These are phyloP conservation scores for Aphanomyces euteiches DNA, from an alignment of 352 stramenopile genomes.

Conservation along the genomic window DNA sequence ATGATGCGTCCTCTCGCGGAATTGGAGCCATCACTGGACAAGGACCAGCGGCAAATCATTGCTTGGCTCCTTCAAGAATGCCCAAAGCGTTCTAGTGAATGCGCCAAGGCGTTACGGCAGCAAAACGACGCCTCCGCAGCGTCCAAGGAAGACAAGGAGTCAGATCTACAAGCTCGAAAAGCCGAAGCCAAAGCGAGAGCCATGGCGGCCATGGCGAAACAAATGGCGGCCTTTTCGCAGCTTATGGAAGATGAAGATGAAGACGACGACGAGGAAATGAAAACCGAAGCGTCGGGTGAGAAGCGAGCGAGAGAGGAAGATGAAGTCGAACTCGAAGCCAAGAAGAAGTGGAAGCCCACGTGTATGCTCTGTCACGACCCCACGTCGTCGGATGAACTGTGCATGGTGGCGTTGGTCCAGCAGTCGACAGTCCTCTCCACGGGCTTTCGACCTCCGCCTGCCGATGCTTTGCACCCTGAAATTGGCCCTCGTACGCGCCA, in stretches of 20 bases:
- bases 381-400: conserved; percentile 76
- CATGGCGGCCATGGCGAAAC: conserved; percentile 73
- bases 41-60: conserved; percentile 65
- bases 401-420: conserved; percentile 78
- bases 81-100: neutral
- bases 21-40: conserved; percentile 48
- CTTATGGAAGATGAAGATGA: conserved; percentile 59
- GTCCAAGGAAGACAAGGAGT: conserved; percentile 27
- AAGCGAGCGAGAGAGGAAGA: neutral
- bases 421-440: conserved; percentile 80
- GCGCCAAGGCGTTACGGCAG: conserved; percentile 42
- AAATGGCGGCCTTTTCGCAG: conserved; percentile 78
- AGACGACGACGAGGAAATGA: conserved; percentile 9
- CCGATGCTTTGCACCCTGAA: conserved; percentile 47
- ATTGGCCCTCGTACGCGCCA: conserved; percentile 52
- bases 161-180: conserved; percentile 73
- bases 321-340: neutral
- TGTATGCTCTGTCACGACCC: conserved; percentile 85
- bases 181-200: conserved; percentile 70
- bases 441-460: conserved; percentile 66
- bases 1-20: conserved; percentile 37
- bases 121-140: conserved; percentile 44
- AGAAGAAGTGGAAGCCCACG: conserved; percentile 37
- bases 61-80: conserved; percentile 60
- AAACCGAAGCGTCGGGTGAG: neutral